Conservation (phyloP, 2,329 filamentous ascomycete species). For the Stachybotrys chartarum region DNA sequence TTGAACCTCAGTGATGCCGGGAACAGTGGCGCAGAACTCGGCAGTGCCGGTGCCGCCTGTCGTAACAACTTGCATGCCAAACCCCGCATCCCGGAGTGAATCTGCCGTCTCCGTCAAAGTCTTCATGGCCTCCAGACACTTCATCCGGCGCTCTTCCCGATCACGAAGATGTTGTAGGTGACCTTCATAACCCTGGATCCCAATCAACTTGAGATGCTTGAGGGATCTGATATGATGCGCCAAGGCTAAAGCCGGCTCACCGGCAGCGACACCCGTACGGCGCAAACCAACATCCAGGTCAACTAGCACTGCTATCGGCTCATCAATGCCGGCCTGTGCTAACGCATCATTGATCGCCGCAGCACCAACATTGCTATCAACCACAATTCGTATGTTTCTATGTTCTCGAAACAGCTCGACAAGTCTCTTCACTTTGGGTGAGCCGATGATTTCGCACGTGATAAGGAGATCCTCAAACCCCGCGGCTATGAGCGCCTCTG, state of each 20-base stretch:
- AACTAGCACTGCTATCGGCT: slow-evolving; percentile 32
- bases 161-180: slow-evolving; percentile 45
- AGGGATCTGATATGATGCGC: slow-evolving; percentile 28
- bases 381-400: slow-evolving; percentile 33
- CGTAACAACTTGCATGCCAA: slow-evolving; percentile 40
- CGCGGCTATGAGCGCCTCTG: slow-evolving; percentile 31
- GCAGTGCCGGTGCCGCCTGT: slow-evolving; percentile 45
- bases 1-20: slow-evolving; percentile 45
- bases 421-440: slow-evolving; percentile 35
- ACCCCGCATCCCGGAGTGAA: slow-evolving; percentile 30
- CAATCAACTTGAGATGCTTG: slow-evolving; percentile 34
- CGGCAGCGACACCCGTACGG: slow-evolving; percentile 38
- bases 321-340: slow-evolving; percentile 22
- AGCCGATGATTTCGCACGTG: slow-evolving; percentile 42
- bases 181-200: slow-evolving; percentile 46
- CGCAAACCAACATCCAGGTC: slow-evolving; percentile 44
- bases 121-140: slow-evolving; percentile 38
- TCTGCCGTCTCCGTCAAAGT: slow-evolving; percentile 35
- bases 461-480: slow-evolving; percentile 43
- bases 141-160: slow-evolving; percentile 28
- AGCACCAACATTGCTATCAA: slow-evolving; percentile 38
- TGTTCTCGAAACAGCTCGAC: slow-evolving; percentile 34
- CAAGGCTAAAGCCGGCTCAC: slow-evolving; percentile 29
- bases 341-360: slow-evolving; percentile 36
- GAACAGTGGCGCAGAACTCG: slow-evolving; percentile 43